Base-by-base conservation (phyloP, 306 rosid genomes). In the Boehmeria nivea region DNA sequence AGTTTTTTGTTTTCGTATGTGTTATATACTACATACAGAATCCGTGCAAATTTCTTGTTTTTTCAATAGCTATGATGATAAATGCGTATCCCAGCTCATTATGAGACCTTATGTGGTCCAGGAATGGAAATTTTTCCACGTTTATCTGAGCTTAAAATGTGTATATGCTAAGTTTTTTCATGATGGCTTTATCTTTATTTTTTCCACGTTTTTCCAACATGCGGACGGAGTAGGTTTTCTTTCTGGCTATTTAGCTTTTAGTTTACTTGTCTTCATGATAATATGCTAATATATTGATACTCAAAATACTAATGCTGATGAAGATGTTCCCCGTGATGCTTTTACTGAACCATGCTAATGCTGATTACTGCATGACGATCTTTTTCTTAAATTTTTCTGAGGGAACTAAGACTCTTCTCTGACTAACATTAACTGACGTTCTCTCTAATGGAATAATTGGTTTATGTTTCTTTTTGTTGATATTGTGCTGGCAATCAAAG, bases 301-400 rank as follows among this genome's bases (percentile, higher is more conserved):
- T n/a, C n/a, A n/a, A n/a, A n/a, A n/a, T n/a, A n/a, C n/a, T n/a
- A n/a, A n/a, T n/a, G n/a, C n/a, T n/a, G n/a, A n/a, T 42, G 15
- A n/a, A 10, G 46, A 10, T 11, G 63, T 72, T 68, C 73, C 70
- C 73, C 3, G 37, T 63, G 72, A 63, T 63, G 71, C 25, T 51
- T 45, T 43, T n/a, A n/a, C n/a, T n/a, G n/a, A 40, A 71, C 86
- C 81, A 74, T 88, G 94, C 80, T 83, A 85, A 85, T 80, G 53
- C 75, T 78, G 89, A 81, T 60, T 36, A 39, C 36, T 24, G 44
- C 28, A 56, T 78, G 89, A 76, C 73, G 74, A 31, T 58, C n/a
- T 1, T 11, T 21, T 39, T 44, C 3, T 12, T 44, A 10, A 64
- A 44, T 23, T 21, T 12, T 39, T 52, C 81, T 82, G 84, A 73